Conservation (phyloP, 176 grass and related monocot genomes). For the Dactylis glomerata region DNA sequence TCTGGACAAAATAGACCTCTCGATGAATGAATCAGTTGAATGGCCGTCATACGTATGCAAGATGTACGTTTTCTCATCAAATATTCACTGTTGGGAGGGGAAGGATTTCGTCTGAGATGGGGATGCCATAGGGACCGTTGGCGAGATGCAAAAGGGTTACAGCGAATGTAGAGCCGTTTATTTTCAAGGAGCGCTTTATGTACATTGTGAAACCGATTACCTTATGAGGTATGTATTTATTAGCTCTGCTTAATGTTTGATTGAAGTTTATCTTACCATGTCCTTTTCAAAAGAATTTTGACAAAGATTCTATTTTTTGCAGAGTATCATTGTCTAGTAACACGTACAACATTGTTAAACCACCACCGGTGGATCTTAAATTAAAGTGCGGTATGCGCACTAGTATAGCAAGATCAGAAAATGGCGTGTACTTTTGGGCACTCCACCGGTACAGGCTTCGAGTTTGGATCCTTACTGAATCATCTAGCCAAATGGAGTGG, state of each 20-base stretch:
- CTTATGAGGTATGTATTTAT: neutral
- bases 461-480: neutral
- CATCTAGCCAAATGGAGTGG: neutral
- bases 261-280: neutral
- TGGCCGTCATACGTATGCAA: no score
- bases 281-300: no score
- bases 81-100: neutral
- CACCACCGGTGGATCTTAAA: no score
- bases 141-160: no score
- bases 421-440: neutral
- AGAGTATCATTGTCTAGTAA: neutral
- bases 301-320: no score
- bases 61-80: neutral
- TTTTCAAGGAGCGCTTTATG: neutral
- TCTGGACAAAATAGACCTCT: no score
- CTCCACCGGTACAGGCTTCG: neutral
- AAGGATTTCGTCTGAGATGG: neutral
- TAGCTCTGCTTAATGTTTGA: neutral
- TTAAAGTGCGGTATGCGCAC: no score
- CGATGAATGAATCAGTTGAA: no score
- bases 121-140: neutral
- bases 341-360: neutral
- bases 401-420: neutral
- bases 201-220: neutral
- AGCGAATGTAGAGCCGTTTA: no score